Evolutionary conservation across 2,329 filamentous ascomycete species (phyloP).

Genomic region (Botrytis elliptica): DNA sequence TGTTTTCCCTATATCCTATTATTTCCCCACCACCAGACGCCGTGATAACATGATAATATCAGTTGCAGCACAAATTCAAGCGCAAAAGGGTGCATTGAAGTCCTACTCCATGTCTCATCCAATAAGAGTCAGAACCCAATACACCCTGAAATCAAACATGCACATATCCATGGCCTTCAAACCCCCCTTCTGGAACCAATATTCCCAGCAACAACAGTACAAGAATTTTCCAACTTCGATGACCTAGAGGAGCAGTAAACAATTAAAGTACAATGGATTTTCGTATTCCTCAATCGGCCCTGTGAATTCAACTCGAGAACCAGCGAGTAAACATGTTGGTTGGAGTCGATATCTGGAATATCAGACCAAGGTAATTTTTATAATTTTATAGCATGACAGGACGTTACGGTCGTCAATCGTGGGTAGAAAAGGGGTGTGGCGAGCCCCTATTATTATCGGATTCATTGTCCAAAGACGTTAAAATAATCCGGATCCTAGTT

Average conservation of each 20-base stretch:
- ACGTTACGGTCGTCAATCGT: conserved; percentile 22
- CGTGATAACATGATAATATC: conserved; percentile 21
- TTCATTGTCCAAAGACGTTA: conserved; percentile 20
- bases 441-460: conserved; percentile 18
- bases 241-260: conserved; percentile 7
- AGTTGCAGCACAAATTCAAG: conserved; percentile 20
- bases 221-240: conserved; percentile 15
- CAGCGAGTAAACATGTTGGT: conserved; percentile 12
- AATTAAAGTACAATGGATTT: conserved; percentile 22
- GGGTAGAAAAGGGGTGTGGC: conserved; percentile 11
- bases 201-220: conserved; percentile 16
- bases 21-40: conserved; percentile 17
- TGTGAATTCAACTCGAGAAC: conserved; percentile 17
- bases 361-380: conserved; percentile 13
- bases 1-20: conserved; percentile 23
- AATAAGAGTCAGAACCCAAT: conserved; percentile 3
- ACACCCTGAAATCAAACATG: conserved; percentile 19
- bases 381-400: conserved; percentile 22
- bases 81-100: conserved; percentile 11
- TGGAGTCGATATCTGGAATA: conserved; percentile 10
- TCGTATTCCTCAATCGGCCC: conserved; percentile 15
- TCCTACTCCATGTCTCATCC: conserved; percentile 14
- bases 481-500: conserved; percentile 19
- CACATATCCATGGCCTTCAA: conserved; percentile 9
- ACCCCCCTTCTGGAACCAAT: not conserved